These are phyloP conservation scores for Coniosporium apollinis DNA, from an alignment of 495 filamentous ascomycete species.

Conservation along the genomic window DNA sequence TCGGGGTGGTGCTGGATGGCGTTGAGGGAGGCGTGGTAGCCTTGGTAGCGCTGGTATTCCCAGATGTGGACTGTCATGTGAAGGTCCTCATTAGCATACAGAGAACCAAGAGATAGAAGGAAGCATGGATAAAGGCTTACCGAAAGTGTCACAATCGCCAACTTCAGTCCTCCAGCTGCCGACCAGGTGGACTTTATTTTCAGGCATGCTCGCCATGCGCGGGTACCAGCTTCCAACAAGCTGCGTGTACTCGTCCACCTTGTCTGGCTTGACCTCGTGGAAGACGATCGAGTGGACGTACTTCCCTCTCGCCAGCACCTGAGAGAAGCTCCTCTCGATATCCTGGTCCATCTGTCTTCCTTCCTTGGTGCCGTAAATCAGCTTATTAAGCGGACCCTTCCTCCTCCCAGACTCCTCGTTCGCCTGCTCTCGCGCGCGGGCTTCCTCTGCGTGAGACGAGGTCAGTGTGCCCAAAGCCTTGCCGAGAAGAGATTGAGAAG, in stretches of 20 bases:
- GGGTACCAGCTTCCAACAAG: conserved; percentile 91
- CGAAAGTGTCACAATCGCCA: conserved; percentile 92
- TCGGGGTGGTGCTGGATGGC: conserved; percentile 63
- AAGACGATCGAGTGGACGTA: conserved; percentile 97
- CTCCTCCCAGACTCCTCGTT: conserved; percentile 31
- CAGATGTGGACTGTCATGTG: conserved; percentile 71
- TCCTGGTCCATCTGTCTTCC: conserved; percentile 82
- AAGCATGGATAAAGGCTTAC: conserved; percentile 31
- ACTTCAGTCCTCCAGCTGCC: conserved; percentile 98
- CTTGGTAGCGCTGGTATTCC: conserved; percentile 96
- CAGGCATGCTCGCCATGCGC: conserved; percentile 54
- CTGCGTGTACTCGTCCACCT: conserved; percentile 85
- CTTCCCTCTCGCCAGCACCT: conserved; percentile 87
- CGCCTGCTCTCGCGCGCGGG: conserved; percentile 23
- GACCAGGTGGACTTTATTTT: conserved; percentile 89
- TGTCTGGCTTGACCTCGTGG: conserved; percentile 89
- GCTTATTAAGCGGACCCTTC: conserved; percentile 41
- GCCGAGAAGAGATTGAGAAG: background rate
- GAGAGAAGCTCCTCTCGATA: conserved; percentile 85
- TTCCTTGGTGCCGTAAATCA: conserved; percentile 94
- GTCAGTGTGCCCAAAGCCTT: conserved; percentile 21
- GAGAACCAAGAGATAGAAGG: background rate
- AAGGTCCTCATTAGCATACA: conserved; percentile 5
- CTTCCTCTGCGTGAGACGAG: conserved; percentile 17
- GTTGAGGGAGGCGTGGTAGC: conserved; percentile 84